Evolutionary conservation across 768 basidiomycete genomes (phyloP).

Genomic region (Myochromella boudieri): DNA sequence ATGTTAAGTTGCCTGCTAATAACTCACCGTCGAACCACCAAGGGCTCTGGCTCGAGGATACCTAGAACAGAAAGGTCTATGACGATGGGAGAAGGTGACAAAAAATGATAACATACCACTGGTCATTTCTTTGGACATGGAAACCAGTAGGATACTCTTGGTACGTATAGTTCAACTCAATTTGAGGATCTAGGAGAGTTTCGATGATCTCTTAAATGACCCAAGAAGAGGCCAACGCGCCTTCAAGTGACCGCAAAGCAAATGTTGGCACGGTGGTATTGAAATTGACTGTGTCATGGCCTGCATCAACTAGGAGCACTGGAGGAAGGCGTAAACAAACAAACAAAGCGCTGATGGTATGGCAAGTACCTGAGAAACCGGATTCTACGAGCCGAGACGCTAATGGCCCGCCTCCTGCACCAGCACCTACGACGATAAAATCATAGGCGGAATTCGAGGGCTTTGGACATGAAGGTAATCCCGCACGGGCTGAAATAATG

Average conservation of each 20-base stretch:
- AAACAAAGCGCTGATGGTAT: no score
- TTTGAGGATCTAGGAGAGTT: conserved; percentile 20
- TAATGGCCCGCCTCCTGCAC: conserved; percentile 28
- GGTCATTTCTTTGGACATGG: conserved; percentile 20
- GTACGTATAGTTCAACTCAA: conserved; percentile 27
- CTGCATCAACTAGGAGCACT: conserved; percentile 30
- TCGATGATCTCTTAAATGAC: neutral
- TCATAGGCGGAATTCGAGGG: conserved; percentile 19
- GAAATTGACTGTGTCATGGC: conserved; percentile 23
- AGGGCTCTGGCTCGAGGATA: conserved; percentile 29
- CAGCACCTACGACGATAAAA: conserved; percentile 27
- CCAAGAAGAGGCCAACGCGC: conserved; percentile 6
- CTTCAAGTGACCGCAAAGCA: conserved; percentile 23
- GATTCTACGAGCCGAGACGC: conserved; percentile 23
- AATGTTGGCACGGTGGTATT: conserved; percentile 30
- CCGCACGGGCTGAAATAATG: neutral
- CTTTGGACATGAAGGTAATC: conserved; percentile 10
- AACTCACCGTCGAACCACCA: conserved; percentile 28
- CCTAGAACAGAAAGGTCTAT: no score
- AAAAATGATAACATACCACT: no score
- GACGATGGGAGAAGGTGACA: no score
- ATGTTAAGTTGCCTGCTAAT: no score
- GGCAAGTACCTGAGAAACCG: conserved; percentile 23
- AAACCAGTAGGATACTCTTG: conserved; percentile 27
- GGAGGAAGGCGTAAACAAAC: neutral